Conservation (phyloP, 2,329 filamentous ascomycete genomes). For the Aspergillus terreus region DNA sequence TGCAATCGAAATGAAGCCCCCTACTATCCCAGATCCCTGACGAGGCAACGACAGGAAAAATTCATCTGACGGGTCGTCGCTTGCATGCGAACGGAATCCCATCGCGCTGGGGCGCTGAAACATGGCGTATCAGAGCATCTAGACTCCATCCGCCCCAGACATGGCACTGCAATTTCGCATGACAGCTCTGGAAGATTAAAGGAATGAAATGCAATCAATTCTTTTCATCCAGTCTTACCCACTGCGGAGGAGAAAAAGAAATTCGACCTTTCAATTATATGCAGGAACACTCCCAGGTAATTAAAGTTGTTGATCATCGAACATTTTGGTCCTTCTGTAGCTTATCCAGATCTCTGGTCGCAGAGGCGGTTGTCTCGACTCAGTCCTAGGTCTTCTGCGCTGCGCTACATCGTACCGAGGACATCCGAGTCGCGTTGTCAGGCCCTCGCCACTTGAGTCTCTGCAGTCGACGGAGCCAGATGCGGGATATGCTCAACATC, state of each 20-base stretch:
- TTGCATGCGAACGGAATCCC: neutral
- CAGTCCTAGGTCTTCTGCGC: neutral
- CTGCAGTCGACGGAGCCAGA: too few relatives aligned
- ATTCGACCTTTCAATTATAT: neutral
- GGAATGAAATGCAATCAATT: neutral
- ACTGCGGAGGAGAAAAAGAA: neutral
- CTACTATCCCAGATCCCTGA: neutral
- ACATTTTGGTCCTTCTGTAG: constrained; percentile 11
- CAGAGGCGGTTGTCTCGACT: neutral
- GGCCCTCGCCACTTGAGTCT: too few relatives aligned
- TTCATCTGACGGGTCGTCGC: neutral
- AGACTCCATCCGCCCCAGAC: constrained; percentile 8
- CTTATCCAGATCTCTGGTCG: constrained; percentile 9
- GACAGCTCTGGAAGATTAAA: constrained; percentile 5
- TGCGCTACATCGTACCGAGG: neutral
- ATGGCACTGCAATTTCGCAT: constrained; percentile 20
- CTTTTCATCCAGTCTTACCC: neutral
- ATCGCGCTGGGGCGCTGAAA: constrained; percentile 20
- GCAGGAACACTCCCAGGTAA: constrained; percentile 18
- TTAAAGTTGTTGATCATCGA: constrained; percentile 19
- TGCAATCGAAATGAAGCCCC: neutral
- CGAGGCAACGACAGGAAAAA: neutral
- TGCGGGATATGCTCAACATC: too few relatives aligned
- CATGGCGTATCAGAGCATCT: constrained; percentile 16
- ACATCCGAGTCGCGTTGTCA: neutral